phyloP scores from a whole-genome alignment of 257 asterid species.

The Capsicum rhomboideum region DNA sequence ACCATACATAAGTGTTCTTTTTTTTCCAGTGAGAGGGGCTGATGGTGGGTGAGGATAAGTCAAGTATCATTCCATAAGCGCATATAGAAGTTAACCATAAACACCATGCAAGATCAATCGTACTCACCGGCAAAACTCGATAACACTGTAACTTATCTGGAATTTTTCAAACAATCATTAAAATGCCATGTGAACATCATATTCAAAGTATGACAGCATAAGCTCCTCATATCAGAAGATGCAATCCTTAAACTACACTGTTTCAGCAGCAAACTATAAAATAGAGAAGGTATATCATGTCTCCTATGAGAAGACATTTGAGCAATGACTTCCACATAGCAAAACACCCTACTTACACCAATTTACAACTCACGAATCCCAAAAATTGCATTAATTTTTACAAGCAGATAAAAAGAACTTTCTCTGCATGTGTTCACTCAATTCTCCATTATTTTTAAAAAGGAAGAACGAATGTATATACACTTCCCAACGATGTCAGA shows the following conservation, averaged over 20 bases:
- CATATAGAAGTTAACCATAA: not conserved
- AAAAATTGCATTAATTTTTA: not conserved
- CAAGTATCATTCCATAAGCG: not conserved
- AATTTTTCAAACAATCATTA: not conserved
- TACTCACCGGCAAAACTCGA: not conserved
- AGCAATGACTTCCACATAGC: not conserved
- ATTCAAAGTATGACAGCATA: not conserved
- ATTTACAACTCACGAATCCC: not conserved
- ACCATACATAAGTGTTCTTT: not conserved
- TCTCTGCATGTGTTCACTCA: not conserved
- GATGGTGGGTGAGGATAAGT: not conserved
- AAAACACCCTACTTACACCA: not conserved
- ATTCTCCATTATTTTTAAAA: not conserved
- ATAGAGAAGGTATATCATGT: not conserved
- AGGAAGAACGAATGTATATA: not conserved
- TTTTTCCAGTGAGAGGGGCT: not conserved
- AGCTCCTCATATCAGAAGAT: not conserved
- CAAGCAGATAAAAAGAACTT: not conserved
- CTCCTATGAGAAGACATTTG: not conserved
- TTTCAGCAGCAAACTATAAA: not conserved
- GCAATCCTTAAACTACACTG: not conserved
- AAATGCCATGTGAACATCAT: not conserved
- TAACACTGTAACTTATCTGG: not conserved
- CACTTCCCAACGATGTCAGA: not conserved
- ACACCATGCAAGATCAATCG: not conserved